Percentiles rank a stretch among this genome's conserved stretches.
Evolutionary conservation across 2,329 filamentous ascomycete genomes (phyloP).

Genomic region (Cladosporium oxysporum): DNA sequence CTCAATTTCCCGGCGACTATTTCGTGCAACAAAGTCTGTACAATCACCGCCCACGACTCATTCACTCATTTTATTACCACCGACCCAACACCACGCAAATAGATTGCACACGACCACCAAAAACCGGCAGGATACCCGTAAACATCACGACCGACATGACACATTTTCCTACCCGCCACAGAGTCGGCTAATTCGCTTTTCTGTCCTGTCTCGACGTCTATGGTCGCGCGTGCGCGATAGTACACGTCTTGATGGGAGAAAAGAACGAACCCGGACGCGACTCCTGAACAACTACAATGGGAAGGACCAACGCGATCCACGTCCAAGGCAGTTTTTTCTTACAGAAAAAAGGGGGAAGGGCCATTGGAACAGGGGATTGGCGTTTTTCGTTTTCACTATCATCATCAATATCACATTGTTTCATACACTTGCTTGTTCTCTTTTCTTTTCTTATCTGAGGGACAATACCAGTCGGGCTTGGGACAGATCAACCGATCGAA

Average conservation of each 20-base stretch:
- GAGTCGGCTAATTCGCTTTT: background rate
- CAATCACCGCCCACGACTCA: constrained; percentile 19
- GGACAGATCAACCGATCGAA: background rate
- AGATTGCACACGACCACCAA: constrained; percentile 16
- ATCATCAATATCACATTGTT: background rate
- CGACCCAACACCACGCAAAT: constrained; percentile 16
- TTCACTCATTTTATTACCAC: constrained; percentile 13
- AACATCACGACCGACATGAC: constrained; percentile 16
- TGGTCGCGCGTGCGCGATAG: constrained; percentile 21
- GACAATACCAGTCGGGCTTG: background rate
- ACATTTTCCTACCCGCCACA: constrained; percentile 4
- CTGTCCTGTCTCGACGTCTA: background rate
- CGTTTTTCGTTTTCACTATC: background rate
- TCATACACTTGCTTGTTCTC: background rate
- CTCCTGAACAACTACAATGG: constrained; percentile 2
- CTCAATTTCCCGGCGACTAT: background rate
- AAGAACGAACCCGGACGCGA: background rate
- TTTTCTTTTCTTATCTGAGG: background rate
- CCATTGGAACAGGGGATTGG: constrained; percentile 7
- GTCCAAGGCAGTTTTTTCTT: background rate
- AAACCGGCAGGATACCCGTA: constrained; percentile 14
- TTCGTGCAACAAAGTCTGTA: constrained; percentile 14
- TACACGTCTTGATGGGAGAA: background rate
- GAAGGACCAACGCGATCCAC: constrained; percentile 3
- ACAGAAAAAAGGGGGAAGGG: background rate